Evolutionary conservation across 2,329 filamentous ascomycete species (phyloP), one percentile per base, ranked within the genome.

Genomic region (Pestalotiopsis fici): DNA sequence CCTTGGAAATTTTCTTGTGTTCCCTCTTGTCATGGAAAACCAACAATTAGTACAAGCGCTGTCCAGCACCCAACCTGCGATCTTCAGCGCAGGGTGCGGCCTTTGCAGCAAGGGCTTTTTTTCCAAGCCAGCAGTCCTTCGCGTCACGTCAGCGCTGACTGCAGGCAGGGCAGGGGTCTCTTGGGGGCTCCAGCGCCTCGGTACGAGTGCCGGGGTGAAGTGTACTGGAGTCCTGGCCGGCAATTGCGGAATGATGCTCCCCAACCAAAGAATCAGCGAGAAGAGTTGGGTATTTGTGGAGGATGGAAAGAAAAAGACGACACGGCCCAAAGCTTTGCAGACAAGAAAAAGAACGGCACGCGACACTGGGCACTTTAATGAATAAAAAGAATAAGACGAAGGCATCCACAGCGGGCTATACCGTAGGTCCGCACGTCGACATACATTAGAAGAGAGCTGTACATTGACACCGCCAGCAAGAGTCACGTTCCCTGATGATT

Each of bases 401-500:
- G 43, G 6, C 18, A 50, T 50, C 43, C 43, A 50, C 43, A 23
- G 43, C 43, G 43, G 43, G 43, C 43, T 23, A 6, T 50, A 50
- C 43, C n/a, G 43, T 50, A 50, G 31, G 31, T 2, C 43, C 43
- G 43, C 18, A 50, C 43, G 43, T 21, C 43, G n/a, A 50, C 43
- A 50, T 21, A n/a, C n/a, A n/a, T n/a, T n/a, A 9, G n/a, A 50
- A 50, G 43, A 50, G 21, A 21, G n/a, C 15, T 9, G 13, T 50
- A 50, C 21, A 50, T n/a, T n/a, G n/a, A 27, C 55, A 27, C 27
- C 27, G 55, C 23, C 55, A 25, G 23, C 55, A 57, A n/a, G n/a
- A 31, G 59, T 43, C 59, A 62, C 59, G 59, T 62, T 62, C 31
- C n/a, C 59, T 62, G n/a, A 62, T 43, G 21, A 62, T 35, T 62